Base-by-base conservation (phyloP, 352 stramenopile species). In the Pythium aquatile region DNA sequence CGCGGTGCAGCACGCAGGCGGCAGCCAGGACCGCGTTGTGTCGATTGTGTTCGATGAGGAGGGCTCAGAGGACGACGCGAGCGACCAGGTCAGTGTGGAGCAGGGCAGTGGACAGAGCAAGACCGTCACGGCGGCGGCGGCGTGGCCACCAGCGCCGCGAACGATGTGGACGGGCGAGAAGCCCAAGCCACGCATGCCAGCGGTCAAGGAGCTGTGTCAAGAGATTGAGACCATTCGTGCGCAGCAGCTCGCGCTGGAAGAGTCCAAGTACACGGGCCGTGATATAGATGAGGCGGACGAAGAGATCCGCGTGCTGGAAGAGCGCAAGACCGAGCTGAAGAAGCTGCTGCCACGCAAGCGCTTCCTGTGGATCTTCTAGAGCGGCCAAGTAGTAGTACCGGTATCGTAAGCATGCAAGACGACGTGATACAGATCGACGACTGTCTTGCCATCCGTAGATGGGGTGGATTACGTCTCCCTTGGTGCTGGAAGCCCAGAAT, bases 251-350 rank as follows among this genome's bases (percentile, higher is more conserved):
- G 75, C 72, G 30, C 67, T 91, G 7, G 84, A 93, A 56, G 75
- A 77, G 57, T 77, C 81, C 68, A 93, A 93, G 72, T 91, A 80
- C 63, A 71, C 83, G 13, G 82, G 79, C 40, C 80, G 86, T 20
- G 86, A 94, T 58, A 87, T 94, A 51, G 86, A 94, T 61, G 86
- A 90, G 35, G 81, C 65, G 17, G 81, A 94, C 58, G 86, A 89
- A 39, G 82, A 93, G 72, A 90, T 94, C 49, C 71, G 61, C 9
- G 66, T 55, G 37, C 66, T 93, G n/a, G 83, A 94, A 63, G 67
- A 70, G 44, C 83, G 73, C 17, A 94, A 94, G 66, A 64, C 58
- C n/a, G 78, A 78, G 47, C 66, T 94, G 29, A 87, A 90, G 77
- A 69, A 77, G 40, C 71, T 79, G 56, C 69, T 94, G 56, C 85